Percentiles rank a stretch among this genome's conserved stretches.
phyloP scores from a whole-genome alignment of 2,329 filamentous ascomycete genomes.

The Rhinocladiella similis region DNA sequence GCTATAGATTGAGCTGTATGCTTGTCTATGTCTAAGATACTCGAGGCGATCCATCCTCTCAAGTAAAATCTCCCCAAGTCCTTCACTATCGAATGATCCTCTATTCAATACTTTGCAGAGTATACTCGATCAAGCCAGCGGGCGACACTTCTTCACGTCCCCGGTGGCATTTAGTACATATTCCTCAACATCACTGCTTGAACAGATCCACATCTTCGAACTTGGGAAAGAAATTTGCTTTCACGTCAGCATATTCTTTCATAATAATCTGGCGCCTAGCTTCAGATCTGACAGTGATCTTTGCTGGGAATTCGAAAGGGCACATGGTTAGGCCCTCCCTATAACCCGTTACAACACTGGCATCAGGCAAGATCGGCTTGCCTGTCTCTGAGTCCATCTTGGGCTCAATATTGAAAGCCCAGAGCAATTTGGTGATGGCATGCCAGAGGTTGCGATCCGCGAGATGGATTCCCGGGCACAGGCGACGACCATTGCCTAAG shows the following conservation, averaged over 20 bases:
- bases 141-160: no score
- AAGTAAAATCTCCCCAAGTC: no score
- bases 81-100: no score
- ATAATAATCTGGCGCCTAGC: not conserved
- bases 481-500: conserved; percentile 45
- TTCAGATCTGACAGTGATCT: conserved; percentile 8
- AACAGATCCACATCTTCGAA: not conserved
- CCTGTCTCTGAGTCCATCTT: conserved; percentile 7
- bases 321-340: conserved; percentile 14
- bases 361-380: conserved; percentile 19
- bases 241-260: not conserved
- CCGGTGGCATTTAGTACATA: no score
- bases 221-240: not conserved
- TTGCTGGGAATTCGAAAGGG: conserved; percentile 6
- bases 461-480: conserved; percentile 51
- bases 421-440: conserved; percentile 52
- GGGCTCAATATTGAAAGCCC: conserved; percentile 41
- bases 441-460: conserved; percentile 52
- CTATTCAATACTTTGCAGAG: no score
- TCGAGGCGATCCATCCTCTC: no score
- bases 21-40: no score
- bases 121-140: no score
- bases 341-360: conserved; percentile 15
- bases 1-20: no score
- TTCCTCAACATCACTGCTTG: not conserved